These are phyloP conservation scores for Brassica cretica DNA, from an alignment of 345 rosid species.

Conservation along the genomic window DNA sequence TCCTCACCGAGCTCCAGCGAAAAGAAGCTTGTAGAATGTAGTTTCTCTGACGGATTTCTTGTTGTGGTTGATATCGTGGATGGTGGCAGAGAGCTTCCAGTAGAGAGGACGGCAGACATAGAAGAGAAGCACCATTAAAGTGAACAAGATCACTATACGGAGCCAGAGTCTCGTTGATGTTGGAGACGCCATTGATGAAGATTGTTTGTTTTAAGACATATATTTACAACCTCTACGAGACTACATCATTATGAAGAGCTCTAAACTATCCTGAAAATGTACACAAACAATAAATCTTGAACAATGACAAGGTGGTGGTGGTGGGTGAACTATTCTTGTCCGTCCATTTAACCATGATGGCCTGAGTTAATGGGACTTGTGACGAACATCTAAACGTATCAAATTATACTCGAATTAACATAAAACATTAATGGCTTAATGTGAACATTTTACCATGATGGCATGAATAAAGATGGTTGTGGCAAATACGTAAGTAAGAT, in stretches of 20 bases:
- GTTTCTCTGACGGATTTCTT: conserved; percentile 83
- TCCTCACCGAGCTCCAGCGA: conserved; percentile 24
- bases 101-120: conserved; percentile 83
- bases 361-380: neutral
- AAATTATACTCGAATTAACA: neutral
- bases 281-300: neutral
- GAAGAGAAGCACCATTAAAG: conserved; percentile 50
- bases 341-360: neutral
- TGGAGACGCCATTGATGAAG: conserved; percentile 36
- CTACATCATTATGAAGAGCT: neutral
- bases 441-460: neutral
- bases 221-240: neutral
- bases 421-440: neutral
- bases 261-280: neutral
- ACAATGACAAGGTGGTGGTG: neutral
- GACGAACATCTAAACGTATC: neutral
- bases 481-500: neutral
- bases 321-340: neutral
- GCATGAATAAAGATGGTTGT: neutral
- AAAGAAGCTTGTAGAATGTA: conserved; percentile 41
- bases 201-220: neutral
- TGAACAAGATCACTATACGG: conserved; percentile 40
- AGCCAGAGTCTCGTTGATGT: conserved; percentile 46
- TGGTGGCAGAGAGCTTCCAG: conserved; percentile 92
- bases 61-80: conserved; percentile 83